phyloP scores from a whole-genome alignment of 129 eudicot genomes.

The Scalesia atractyloides region DNA sequence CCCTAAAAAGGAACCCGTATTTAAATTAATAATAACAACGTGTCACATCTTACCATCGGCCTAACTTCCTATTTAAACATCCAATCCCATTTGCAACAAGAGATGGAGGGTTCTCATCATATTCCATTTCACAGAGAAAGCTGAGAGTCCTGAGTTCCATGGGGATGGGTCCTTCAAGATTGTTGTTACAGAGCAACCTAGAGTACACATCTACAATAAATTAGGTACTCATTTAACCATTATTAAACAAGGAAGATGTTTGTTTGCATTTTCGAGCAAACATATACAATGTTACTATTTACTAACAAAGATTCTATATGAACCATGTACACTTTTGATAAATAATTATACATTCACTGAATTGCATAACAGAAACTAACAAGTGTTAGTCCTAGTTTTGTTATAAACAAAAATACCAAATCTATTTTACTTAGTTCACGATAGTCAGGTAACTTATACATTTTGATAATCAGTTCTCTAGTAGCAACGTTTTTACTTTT shows the following conservation, averaged over 20 bases:
- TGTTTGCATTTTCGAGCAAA: background rate
- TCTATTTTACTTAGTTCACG: background rate
- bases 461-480: background rate
- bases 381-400: background rate
- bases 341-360: background rate
- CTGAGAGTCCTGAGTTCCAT: conserved; percentile 51
- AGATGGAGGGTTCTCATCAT: conserved; percentile 56
- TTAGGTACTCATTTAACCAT: no score
- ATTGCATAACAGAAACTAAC: background rate
- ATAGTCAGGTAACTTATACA: background rate
- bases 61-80: conserved; percentile 67
- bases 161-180: conserved; percentile 63
- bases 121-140: conserved; percentile 54
- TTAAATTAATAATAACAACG: background rate
- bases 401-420: background rate
- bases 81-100: conserved; percentile 46
- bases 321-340: no score
- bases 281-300: background rate
- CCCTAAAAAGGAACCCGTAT: background rate
- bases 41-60: conserved; percentile 60
- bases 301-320: no score
- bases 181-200: conserved; percentile 79
- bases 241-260: background rate
- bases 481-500: no score
- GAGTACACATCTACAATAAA: background rate